These are phyloP conservation scores for Carex parvula DNA, from an alignment of 176 grass and related monocot genomes.

Conservation along the genomic window DNA sequence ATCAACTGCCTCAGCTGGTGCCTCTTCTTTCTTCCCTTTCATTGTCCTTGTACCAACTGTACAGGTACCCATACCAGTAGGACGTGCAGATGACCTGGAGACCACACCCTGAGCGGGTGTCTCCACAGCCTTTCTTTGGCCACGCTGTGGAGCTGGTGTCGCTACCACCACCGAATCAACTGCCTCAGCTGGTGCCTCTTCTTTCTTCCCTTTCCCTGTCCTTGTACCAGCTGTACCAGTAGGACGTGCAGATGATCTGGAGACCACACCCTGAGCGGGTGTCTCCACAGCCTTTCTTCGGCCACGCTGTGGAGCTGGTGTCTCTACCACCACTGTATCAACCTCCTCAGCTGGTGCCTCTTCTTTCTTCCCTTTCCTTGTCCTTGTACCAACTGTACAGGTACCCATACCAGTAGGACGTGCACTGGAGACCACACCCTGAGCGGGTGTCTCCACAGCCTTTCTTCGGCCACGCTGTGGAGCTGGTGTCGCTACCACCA, in stretches of 20 bases:
- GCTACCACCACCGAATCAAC: neutral
- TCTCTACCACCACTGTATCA: neutral
- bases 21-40: constrained; percentile 9
- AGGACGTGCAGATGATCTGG: constrained; percentile 2
- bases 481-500: neutral
- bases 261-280: constrained; percentile 9
- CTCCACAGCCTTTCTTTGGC: constrained; percentile 16
- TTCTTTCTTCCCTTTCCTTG: constrained; percentile 14
- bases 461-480: constrained; percentile 26
- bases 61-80: neutral
- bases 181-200: neutral
- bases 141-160: constrained; percentile 16
- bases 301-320: constrained; percentile 19
- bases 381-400: neutral
- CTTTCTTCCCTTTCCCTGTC: constrained; percentile 4
- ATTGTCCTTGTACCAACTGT: neutral
- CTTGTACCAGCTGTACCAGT: constrained; percentile 10
- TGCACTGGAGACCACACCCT: constrained; percentile 17
- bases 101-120: constrained; percentile 6
- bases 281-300: constrained; percentile 20
- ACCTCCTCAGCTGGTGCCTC: neutral
- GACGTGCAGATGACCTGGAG: neutral
- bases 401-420: neutral
- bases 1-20: neutral
- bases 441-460: neutral